A percentile compares a stretch with the other conserved stretches of the same genome.
Conservation (phyloP, 192 early-diverging fungal genomes). For the Coemansia biformis region DNA sequence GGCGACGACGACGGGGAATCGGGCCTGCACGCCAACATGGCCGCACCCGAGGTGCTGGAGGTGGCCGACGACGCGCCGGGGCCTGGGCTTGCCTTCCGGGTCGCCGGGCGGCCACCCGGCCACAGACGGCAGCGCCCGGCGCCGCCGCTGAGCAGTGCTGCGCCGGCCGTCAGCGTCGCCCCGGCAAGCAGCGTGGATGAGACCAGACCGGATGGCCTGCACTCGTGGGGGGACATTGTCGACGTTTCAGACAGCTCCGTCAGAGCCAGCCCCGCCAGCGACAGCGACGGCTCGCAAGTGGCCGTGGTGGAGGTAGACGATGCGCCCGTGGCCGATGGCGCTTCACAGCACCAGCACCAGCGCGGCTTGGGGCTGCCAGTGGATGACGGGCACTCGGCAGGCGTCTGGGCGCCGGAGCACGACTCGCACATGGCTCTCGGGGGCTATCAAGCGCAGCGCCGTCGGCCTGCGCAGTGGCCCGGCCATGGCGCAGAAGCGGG, state of each 20-base stretch:
- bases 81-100: constrained; percentile 4
- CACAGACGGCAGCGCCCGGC: constrained; percentile 14
- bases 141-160: no score
- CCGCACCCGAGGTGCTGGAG: not conserved
- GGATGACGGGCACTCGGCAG: no score
- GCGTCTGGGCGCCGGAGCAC: not conserved
- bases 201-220: no score
- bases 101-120: constrained; percentile 12
- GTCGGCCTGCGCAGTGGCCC: not conserved
- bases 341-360: no score
- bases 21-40: not conserved
- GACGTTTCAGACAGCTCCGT: not conserved
- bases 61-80: not conserved
- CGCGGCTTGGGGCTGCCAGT: no score
- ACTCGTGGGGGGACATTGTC: no score
- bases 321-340: not conserved
- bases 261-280: not conserved
- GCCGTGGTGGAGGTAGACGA: constrained; percentile 2
- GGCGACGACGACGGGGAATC: constrained; percentile 19
- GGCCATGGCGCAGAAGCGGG: no score
- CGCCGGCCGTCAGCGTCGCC: no score
- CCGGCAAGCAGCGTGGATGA: no score
- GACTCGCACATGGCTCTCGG: not conserved
- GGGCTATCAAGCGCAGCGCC: constrained; percentile 3
- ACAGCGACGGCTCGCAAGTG: constrained; percentile 1